Percentiles rank a stretch among this genome's conserved stretches.
Evolutionary conservation across 331 rosid species (phyloP).

Genomic region (Cydonia oblonga): DNA sequence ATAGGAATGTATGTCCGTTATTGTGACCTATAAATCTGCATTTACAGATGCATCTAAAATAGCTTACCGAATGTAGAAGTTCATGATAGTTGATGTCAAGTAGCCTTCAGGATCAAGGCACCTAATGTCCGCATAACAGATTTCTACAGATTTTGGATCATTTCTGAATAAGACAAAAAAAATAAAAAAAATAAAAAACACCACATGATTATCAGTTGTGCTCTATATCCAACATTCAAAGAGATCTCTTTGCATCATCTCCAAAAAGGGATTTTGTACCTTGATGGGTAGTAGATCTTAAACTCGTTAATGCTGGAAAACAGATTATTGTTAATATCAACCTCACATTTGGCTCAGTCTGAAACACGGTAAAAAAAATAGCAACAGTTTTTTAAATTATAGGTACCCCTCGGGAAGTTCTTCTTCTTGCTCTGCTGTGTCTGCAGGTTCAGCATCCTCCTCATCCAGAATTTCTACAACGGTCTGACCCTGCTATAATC

Average conservation of each 20-base stretch:
- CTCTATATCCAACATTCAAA: neutral
- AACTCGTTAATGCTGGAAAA: constrained; percentile 60
- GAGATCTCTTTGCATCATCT: neutral
- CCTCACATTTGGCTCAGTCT: constrained; percentile 1
- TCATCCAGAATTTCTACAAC: constrained; percentile 60
- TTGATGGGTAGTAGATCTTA: constrained; percentile 79
- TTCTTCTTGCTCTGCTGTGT: constrained; percentile 32
- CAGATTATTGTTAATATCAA: constrained; percentile 15
- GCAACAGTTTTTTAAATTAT: neutral
- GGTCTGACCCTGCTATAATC: constrained; percentile 40
- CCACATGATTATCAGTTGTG: neutral
- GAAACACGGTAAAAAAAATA: neutral
- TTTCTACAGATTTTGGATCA: constrained; percentile 75
- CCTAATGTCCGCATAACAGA: constrained; percentile 49
- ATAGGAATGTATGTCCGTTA: neutral
- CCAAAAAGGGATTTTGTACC: constrained; percentile 35
- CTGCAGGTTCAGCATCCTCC: constrained; percentile 31
- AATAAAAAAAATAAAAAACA: constrained; percentile 8
- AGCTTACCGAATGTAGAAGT: constrained; percentile 78
- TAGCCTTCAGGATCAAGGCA: constrained; percentile 76
- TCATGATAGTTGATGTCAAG: constrained; percentile 84
- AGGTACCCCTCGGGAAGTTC: constrained; percentile 42
- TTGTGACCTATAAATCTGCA: neutral
- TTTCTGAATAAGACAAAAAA: constrained; percentile 41
- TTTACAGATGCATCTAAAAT: neutral